These are phyloP conservation scores for Coniochaeta sp. DNA, from an alignment of 2,329 filamentous ascomycete species.

Conservation along the genomic window DNA sequence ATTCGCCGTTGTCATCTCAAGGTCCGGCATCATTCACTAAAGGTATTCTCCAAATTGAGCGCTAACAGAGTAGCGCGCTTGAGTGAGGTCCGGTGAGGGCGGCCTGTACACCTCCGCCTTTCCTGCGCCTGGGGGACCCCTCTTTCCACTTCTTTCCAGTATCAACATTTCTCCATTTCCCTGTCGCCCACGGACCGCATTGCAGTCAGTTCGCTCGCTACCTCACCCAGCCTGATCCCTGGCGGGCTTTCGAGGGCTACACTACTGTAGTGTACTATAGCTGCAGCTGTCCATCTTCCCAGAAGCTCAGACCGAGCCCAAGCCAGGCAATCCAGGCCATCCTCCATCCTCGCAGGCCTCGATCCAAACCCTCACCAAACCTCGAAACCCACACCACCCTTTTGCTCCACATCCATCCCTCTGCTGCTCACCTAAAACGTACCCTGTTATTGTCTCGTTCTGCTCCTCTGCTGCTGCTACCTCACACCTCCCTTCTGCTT, in stretches of 20 bases:
- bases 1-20: not conserved
- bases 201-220: not conserved
- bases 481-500: not conserved
- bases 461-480: not conserved
- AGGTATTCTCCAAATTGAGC: not conserved
- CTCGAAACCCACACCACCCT: not conserved
- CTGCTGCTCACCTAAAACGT: not conserved
- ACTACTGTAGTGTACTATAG: no score
- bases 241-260: not conserved
- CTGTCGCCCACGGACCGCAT: not conserved
- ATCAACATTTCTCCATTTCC: not conserved
- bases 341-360: no score
- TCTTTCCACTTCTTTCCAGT: not conserved
- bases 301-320: not conserved
- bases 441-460: not conserved
- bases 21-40: not conserved
- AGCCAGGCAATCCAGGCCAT: not conserved
- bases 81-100: not conserved
- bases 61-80: not conserved
- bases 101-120: not conserved
- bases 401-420: not conserved
- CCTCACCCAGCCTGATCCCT: not conserved
- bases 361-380: not conserved
- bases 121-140: not conserved
- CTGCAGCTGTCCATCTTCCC: not conserved